Base-by-base conservation (phyloP, 306 rosid species). In the Lathyrus tuberosus region DNA sequence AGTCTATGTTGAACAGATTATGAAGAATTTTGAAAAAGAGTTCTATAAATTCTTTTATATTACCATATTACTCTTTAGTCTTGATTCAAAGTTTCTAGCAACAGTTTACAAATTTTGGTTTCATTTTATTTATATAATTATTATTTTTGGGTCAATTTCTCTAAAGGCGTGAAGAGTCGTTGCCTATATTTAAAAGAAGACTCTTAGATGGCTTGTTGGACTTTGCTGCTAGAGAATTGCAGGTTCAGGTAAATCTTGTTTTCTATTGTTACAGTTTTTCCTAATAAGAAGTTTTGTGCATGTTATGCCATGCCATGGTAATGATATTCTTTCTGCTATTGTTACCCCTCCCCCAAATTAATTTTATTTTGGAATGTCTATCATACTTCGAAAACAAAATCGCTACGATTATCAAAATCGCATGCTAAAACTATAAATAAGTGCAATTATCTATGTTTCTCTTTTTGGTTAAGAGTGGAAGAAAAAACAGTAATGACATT, bases 161-260 rank as follows among this genome's bases (percentile, higher is more conserved):
- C 37, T 73, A 70, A 78, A 94, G 99, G 75, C 96, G 97, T 0
- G 99, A 94, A 84, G 96, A 94, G 81, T 84, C 91, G 5, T 78
- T 89, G 62, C 96, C 99, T 31, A 84, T 91, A 73, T 94, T 91
- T 81, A 94, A 94, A 82, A 91, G 99, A 84, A 91, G 96, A 84
- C 88, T 94, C 61, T 84, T 94, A 59, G 92, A 96, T 61, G 85
- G 85, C 71, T 83, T 94, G 92, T 82, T 94, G 80, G 99, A 94
- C 81, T 91, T 94, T 79, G 85, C 99, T 4, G 95, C 95, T 41
- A 84, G 99, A 83, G 99, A 94, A 76, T 84, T 94, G 89, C 97
- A 84, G 82, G 92, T 88, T 80, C 99, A 94, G 97, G 99, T 94
- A 87, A 33, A 70, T 71, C 52, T 41, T 43, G n/a, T 56, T 71